Evolutionary conservation across 2,329 filamentous ascomycete species (phyloP).

Genomic region (Cladosporium austrohemisphaericum): DNA sequence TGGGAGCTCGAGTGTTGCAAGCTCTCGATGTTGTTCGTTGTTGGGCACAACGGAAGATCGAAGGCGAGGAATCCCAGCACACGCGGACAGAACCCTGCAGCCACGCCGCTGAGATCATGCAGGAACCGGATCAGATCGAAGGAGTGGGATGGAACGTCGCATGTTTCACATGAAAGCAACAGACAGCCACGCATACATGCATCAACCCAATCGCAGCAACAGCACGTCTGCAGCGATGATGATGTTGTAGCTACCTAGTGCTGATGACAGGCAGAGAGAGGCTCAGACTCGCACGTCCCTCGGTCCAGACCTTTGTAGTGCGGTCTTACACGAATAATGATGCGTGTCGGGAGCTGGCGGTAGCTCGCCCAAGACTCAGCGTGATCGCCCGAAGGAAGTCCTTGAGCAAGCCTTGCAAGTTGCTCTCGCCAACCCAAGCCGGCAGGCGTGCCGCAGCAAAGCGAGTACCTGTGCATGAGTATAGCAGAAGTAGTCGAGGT

Average conservation of each 20-base stretch:
- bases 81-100: constrained; percentile 10
- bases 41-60: too few relatives aligned
- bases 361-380: not conserved
- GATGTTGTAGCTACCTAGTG: not conserved
- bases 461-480: not conserved
- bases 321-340: not conserved
- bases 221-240: not conserved
- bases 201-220: not conserved
- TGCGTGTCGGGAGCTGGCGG: constrained; percentile 6
- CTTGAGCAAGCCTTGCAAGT: constrained; percentile 10
- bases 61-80: not conserved
- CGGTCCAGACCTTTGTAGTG: constrained; percentile 8
- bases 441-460: constrained; percentile 4
- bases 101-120: not conserved
- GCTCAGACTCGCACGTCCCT: constrained; percentile 2
- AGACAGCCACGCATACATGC: not conserved
- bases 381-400: constrained; percentile 6
- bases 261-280: not conserved
- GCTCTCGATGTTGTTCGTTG: too few relatives aligned
- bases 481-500: not conserved
- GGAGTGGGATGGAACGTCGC: not conserved
- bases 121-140: not conserved
- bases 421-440: not conserved
- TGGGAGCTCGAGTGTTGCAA: not conserved
- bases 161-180: not conserved